Evolutionary conservation across 2,329 filamentous ascomycete species (phyloP).

Genomic region (Cordyceps cicadae): DNA sequence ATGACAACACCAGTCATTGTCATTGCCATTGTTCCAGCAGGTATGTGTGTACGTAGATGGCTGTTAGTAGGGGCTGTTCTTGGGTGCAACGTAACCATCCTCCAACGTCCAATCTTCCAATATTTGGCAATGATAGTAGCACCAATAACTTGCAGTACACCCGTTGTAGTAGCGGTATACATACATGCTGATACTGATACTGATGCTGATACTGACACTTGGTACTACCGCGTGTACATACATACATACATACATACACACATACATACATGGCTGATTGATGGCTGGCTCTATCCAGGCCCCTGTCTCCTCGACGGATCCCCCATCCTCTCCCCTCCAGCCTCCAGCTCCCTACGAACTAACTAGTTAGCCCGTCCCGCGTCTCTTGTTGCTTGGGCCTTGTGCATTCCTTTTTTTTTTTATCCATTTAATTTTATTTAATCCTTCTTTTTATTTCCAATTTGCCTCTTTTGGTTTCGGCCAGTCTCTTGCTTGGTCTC

Average conservation of each 20-base stretch:
- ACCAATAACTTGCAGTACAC: background rate
- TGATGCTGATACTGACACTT: background rate
- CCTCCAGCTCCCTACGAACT: too few relatives aligned
- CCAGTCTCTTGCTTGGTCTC: background rate
- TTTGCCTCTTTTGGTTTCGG: background rate
- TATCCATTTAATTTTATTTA: background rate
- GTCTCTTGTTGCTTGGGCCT: conserved; percentile 6
- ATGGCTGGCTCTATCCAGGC: background rate
- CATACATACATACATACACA: too few relatives aligned
- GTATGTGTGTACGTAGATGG: too few relatives aligned
- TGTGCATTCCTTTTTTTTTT: background rate
- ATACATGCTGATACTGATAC: background rate
- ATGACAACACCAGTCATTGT: too few relatives aligned
- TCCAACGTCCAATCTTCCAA: background rate
- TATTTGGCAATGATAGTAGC: background rate
- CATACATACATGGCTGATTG: background rate
- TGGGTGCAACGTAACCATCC: background rate
- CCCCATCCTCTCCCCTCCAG: background rate
- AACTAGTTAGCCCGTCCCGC: conserved; percentile 1
- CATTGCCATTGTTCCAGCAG: too few relatives aligned
- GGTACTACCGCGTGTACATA: too few relatives aligned
- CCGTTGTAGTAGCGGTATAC: too few relatives aligned
- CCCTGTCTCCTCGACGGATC: conserved; percentile 4
- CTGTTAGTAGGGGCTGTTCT: too few relatives aligned
- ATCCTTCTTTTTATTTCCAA: background rate